These are phyloP conservation scores for Rubus idaeus DNA, from an alignment of 306 rosid genomes.

Conservation along the genomic window DNA sequence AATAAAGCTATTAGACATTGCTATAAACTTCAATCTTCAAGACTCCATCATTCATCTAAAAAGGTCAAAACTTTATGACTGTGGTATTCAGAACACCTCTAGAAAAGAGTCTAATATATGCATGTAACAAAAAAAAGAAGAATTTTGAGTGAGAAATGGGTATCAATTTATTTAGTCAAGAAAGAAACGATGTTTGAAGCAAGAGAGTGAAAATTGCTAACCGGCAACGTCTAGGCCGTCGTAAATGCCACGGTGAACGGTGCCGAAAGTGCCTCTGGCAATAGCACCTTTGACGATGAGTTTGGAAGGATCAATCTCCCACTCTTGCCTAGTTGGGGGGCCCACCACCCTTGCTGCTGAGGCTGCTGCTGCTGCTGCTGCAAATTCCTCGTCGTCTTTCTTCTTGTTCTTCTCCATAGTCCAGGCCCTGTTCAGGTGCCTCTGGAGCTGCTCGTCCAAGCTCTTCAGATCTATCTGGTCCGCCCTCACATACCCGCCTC, in stretches of 20 bases:
- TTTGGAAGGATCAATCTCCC: slow-evolving; percentile 98
- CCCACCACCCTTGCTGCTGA: slow-evolving; percentile 22
- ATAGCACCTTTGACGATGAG: slow-evolving; percentile 73
- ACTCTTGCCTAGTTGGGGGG: slow-evolving; percentile 65
- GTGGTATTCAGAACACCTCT: neutral
- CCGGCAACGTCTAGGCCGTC: slow-evolving; percentile 95
- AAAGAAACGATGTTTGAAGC: too few relatives aligned
- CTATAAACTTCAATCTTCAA: neutral
- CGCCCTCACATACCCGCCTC: slow-evolving; percentile 86
- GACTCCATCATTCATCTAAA: neutral
- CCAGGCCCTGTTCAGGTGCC: slow-evolving; percentile 86
- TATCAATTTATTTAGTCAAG: neutral
- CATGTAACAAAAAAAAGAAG: slow-evolving; percentile 17
- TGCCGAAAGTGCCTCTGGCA: slow-evolving; percentile 98
- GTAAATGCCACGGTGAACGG: slow-evolving; percentile 95
- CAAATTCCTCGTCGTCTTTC: slow-evolving; percentile 40
- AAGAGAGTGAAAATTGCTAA: slow-evolving; percentile 10
- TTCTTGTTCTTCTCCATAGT: slow-evolving; percentile 91
- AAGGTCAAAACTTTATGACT: neutral
- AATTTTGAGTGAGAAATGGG: slow-evolving; percentile 19
- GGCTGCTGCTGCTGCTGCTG: slow-evolving; percentile 1
- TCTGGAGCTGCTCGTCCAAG: slow-evolving; percentile 94
- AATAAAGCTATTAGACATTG: neutral
- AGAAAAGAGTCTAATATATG: neutral
- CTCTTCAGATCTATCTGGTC: slow-evolving; percentile 99